Evolutionary conservation across 139 green algal species (phyloP).

Genomic region (Chlamydomonas sphaeroides): DNA sequence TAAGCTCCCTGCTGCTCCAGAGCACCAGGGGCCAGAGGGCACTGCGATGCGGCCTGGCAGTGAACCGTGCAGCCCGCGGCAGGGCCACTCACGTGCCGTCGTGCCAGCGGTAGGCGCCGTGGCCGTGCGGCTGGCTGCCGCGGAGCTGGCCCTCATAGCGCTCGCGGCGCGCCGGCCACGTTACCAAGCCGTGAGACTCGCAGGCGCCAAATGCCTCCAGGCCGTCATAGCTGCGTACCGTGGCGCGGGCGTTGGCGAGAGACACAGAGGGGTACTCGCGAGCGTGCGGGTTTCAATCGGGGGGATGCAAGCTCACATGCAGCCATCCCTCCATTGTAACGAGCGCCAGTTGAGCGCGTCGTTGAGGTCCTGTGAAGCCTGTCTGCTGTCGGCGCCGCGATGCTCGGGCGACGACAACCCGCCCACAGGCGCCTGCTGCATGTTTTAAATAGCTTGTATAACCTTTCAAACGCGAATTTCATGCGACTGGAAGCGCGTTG

Average conservation of each 20-base stretch:
- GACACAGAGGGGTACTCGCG: too few species aligned
- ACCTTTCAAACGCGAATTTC: too few species aligned
- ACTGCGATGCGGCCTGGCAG: background rate
- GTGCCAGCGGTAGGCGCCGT: conserved; percentile 72
- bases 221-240: conserved; percentile 62
- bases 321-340: conserved; percentile 23
- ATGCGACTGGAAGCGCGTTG: too few species aligned
- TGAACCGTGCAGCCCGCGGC: background rate
- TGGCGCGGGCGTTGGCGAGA: too few species aligned
- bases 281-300: too few species aligned
- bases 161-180: conserved; percentile 4
- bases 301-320: background rate
- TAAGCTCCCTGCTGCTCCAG: too few species aligned
- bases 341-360: conserved; percentile 24
- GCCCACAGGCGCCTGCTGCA: too few species aligned
- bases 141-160: conserved; percentile 70
- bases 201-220: conserved; percentile 64
- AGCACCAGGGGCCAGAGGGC: too few species aligned
- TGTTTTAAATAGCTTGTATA: too few species aligned
- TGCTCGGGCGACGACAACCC: too few species aligned
- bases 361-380: background rate
- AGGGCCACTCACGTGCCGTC: conserved; percentile 54
- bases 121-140: conserved; percentile 66
- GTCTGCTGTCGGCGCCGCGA: too few species aligned
- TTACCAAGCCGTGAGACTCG: conserved; percentile 63